Evolutionary conservation across 306 rosid species (phyloP), one percentile per base, ranked within the genome.

Genomic region (Medicago lupulina): DNA sequence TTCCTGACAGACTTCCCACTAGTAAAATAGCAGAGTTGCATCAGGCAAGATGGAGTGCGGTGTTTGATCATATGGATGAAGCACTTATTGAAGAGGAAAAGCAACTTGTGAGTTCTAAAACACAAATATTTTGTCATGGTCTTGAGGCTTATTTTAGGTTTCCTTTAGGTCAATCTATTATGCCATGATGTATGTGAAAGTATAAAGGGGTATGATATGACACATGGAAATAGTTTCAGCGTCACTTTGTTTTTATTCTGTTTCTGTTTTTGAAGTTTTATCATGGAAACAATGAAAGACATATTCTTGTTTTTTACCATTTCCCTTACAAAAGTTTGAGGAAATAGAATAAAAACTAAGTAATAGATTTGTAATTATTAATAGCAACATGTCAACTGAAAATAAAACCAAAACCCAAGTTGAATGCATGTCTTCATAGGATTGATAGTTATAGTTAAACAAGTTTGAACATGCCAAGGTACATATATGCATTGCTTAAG

Each of bases 31-130:
- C 90, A 39, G 96, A 92, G 66, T 43, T 90, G 90, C 99, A 96
- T 90, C 89, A 70, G 76, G 84, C 86, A 69, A 89, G 91, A 78
- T 96, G 99, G 99, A 74, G 80, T 57, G 76, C 84, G 41, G 76
- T 93, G 83, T 96, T 96, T 80, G 88, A 87, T 77, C 92, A 88
- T 74, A 90, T 96, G 99, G 96, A 96, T 61, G 89, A 80, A 83
- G 82, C 93, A 10, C 99, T 96, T 78, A 69, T 87, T 17, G 98
- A 92, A 74, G 99, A 96, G 86, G 98, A 96, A 89, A 89, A 88
- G 64, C 96, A 96, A 71, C 96, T 96, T 47, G 99, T 96, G 74
- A 86, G 98, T 86, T 71, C 73, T 3, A 17, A 23, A 43, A 39
- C 13, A 3, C 38, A 23, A 57, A 58, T 49, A 28, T 79, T 54